These are phyloP conservation scores for Orbilia quercus DNA, from an alignment of 2,329 filamentous ascomycete species.

Conservation along the genomic window DNA sequence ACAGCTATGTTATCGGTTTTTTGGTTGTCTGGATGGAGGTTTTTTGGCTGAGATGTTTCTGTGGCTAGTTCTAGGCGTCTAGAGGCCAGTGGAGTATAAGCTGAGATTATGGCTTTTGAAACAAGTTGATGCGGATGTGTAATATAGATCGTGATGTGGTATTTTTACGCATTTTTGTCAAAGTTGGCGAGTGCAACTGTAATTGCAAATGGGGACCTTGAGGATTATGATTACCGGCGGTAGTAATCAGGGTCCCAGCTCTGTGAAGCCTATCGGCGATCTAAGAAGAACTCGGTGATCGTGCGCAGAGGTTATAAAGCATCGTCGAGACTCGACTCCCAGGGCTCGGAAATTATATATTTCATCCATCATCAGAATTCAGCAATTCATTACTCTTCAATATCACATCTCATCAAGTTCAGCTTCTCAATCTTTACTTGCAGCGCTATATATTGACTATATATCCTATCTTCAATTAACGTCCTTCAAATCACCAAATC, in stretches of 20 bases:
- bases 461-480: not conserved
- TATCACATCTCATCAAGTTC: not conserved
- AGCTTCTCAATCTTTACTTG: not conserved
- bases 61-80: not conserved
- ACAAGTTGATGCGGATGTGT: too few relatives aligned
- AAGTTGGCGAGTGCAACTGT: not conserved
- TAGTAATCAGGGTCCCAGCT: not conserved
- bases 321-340: not conserved
- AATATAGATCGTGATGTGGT: not conserved
- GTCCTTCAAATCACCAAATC: not conserved
- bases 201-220: not conserved
- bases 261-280: not conserved
- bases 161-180: not conserved
- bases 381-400: not conserved
- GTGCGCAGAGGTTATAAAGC: slow-evolving; percentile 4
- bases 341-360: too few relatives aligned
- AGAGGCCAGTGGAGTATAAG: not conserved
- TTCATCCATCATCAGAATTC: not conserved
- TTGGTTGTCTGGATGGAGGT: not conserved
- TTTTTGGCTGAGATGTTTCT: not conserved
- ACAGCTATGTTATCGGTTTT: not conserved
- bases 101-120: not conserved
- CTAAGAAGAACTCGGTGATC: too few relatives aligned
- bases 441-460: not conserved
- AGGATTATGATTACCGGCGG: not conserved